Base-by-base conservation (phyloP, 1,139 yeast genomes). In the Kurtzmaniella natalensis region DNA sequence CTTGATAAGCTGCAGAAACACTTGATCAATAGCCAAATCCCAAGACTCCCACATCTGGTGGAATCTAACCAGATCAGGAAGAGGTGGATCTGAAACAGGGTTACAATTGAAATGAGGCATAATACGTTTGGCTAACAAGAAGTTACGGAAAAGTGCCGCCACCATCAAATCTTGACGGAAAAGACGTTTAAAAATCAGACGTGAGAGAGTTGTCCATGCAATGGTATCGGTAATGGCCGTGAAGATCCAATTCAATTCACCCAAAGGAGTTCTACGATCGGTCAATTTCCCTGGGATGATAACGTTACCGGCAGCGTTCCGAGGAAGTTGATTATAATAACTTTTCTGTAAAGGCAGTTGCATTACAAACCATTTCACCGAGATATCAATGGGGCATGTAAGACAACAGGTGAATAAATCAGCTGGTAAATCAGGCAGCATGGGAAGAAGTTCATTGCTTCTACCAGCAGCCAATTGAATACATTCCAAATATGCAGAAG, bases 21-120 rank as follows among this genome's bases (percentile, higher is more conserved):
- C 94, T 51, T 92, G 96, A 56, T 92, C 97, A 32, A 92, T 83
- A 0, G 98, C 97, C 49, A 92, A 66, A 53, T 94, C 98, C 98
- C 98, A 92, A 0, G 96, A 82, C 43, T 88, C 94, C 99, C 99
- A 92, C 87, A 92, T 83, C 9, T 95, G 79, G 53, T 94, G 97
- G 42, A 76, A 74, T 34, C 86, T 77, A 2, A 81, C 77, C 8
- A 78, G 66, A 38, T 87, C 89, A 0, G 98, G 98, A 27, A 92
- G 65, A 9, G 86, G 88, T 1, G 99, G 99, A 44, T 87, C 94
- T 23, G 96, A 86, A 4, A 89, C 78, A 2, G 98, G 98, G 53
- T 88, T 94, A 55, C 97, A 89, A 42, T 89, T 88, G 47, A 85
- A 80, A 47, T 84, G 82, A 6, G 96, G 88, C 97, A 94, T 88